Evolutionary conservation across 371 early-diverging fungal genomes (phyloP).

Genomic region (Rhizopus microsporus): DNA sequence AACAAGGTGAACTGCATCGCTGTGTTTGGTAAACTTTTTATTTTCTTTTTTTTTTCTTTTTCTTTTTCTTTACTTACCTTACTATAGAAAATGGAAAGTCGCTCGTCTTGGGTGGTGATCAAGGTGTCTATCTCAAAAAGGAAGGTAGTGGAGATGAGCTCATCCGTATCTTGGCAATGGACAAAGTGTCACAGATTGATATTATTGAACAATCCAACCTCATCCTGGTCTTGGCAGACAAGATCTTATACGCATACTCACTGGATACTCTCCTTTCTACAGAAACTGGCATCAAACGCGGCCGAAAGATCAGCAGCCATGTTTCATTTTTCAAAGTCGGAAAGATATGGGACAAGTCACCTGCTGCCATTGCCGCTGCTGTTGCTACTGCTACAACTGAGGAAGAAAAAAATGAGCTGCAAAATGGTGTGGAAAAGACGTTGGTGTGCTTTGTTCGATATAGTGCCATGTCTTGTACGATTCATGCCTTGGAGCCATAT

Average conservation of each 20-base stretch:
- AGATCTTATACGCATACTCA: constrained; percentile 75
- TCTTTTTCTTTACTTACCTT: background rate
- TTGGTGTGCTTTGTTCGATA: constrained; percentile 77
- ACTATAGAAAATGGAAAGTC: constrained; percentile 29
- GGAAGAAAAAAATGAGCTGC: constrained; percentile 22
- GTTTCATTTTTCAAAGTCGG: constrained; percentile 93
- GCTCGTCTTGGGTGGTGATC: constrained; percentile 44
- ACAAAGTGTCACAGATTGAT: constrained; percentile 86
- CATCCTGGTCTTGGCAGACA: constrained; percentile 82
- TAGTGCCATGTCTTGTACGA: constrained; percentile 67
- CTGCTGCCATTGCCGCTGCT: constrained; percentile 35
- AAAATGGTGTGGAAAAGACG: constrained; percentile 54
- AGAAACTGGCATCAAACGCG: constrained; percentile 51
- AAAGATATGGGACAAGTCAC: constrained; percentile 57
- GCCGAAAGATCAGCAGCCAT: constrained; percentile 72
- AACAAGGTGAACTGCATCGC: constrained; percentile 44
- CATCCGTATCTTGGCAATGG: constrained; percentile 68
- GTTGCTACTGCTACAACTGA: no score
- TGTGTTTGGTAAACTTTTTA: constrained; percentile 28
- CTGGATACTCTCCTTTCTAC: constrained; percentile 63
- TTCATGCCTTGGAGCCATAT: constrained; percentile 79
- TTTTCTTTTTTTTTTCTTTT: background rate
- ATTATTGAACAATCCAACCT: constrained; percentile 73
- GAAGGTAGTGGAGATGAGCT: constrained; percentile 35
- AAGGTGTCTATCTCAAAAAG: constrained; percentile 48